Base-by-base conservation (phyloP, 768 basidiomycete species). In the Termitomyces bulborhizus region DNA sequence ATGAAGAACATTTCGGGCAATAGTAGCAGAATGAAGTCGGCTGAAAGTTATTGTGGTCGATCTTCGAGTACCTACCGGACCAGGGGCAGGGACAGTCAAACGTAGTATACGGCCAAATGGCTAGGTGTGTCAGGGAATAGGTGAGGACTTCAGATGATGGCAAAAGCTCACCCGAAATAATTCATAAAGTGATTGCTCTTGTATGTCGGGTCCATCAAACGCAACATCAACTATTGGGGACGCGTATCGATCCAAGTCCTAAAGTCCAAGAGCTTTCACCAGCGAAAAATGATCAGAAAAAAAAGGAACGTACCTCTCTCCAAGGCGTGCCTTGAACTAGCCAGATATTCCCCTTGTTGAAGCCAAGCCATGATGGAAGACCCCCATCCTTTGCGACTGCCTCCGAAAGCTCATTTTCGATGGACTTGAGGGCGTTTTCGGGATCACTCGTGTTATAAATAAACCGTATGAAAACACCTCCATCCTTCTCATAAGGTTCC, bases 241-340 rank as follows among this genome's bases (percentile, higher is more conserved):
- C 0, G 93, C 85, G 66, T 84, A 96, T 51, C 90, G 77, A 55
- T 85, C 76, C 82, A 98, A 84, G 60, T 98, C 96, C 90, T 95
- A 52, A 18, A 18, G 2, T n/a, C 13, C 50, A 21, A 46, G 46
- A 15, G 53, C 39, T 21, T 37, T 51, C 16, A 31, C 27, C 42
- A 21, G 8, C 47, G 39, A 31, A 6, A 21, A 41, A 36, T 34
- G 18, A 29, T 8, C 8, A 43, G 54, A 39, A 18, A 46, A 1
- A 9, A 41, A 27, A n/a, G 11, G 18, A 44, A 65, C 72, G 29
- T 49, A 89, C 90, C 77, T 95, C 93, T 63, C 75, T 73, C 89
- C 90, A 95, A 0, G 93, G 92, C 5, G 71, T 73, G 1, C 92
- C 91, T 67, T 78, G 82, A 36, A 92, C 90, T 18, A 87, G 65